Percentiles rank a stretch among this genome's conserved stretches.
These are phyloP conservation scores for Limonium bicolor DNA, from an alignment of 148 eudicot genomes.

Conservation along the genomic window DNA sequence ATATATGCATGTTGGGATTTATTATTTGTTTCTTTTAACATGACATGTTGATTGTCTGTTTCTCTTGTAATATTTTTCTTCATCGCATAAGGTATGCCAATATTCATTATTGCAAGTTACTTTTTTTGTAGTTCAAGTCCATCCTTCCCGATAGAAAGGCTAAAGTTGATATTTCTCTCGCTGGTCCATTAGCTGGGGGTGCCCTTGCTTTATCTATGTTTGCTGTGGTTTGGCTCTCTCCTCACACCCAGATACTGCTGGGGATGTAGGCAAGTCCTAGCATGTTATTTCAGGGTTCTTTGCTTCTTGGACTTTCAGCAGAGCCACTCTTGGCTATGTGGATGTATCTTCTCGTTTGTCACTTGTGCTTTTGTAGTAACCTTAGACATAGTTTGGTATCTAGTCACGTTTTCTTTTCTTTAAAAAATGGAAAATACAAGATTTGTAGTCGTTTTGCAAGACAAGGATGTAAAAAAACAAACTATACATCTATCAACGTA, in stretches of 20 bases:
- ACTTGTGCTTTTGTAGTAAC: too few relatives aligned
- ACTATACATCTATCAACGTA: too few relatives aligned
- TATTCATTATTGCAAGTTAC: too few relatives aligned
- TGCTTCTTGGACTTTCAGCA: conserved; percentile 92
- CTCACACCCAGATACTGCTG: conserved; percentile 54
- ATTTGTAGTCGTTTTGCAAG: too few relatives aligned
- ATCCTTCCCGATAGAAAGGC: conserved; percentile 89
- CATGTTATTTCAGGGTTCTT: conserved; percentile 86
- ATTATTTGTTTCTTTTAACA: too few relatives aligned
- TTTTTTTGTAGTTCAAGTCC: conserved; percentile 71
- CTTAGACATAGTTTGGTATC: too few relatives aligned
- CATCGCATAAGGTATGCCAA: too few relatives aligned
- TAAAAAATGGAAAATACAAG: too few relatives aligned
- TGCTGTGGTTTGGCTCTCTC: conserved; percentile 80
- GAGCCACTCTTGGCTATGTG: conserved; percentile 83
- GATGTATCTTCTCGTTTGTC: conserved; percentile 32
- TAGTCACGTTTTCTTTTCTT: conserved; percentile 2
- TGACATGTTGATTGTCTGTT: too few relatives aligned
- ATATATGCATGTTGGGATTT: too few relatives aligned
- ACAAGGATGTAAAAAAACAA: too few relatives aligned
- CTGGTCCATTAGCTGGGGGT: conserved; percentile 98
- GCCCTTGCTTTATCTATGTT: conserved; percentile 78
- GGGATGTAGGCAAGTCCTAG: conserved; percentile 81
- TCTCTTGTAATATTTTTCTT: too few relatives aligned
- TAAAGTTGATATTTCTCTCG: conserved; percentile 73